Percentiles rank a stretch among this genome's conserved stretches.
These are phyloP conservation scores for Sordariomycetes sp. DNA, from an alignment of 2,329 filamentous ascomycete genomes.

Conservation along the genomic window DNA sequence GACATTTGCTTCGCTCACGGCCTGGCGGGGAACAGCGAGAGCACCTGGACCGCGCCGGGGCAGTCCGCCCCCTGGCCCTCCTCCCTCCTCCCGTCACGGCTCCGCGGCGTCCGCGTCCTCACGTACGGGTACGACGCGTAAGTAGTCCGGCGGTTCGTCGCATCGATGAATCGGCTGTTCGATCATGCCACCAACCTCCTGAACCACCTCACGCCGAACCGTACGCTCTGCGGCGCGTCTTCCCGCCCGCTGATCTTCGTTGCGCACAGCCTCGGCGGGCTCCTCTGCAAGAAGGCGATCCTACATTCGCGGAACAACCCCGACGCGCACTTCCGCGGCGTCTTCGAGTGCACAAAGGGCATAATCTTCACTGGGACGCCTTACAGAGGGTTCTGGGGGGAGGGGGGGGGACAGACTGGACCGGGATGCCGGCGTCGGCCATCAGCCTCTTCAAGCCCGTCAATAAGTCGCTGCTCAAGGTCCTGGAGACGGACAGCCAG, in stretches of 20 bases:
- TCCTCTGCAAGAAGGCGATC: slow-evolving; percentile 23
- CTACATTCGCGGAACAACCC: slow-evolving; percentile 15
- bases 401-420: no score
- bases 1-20: slow-evolving; percentile 25
- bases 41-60: slow-evolving; percentile 20
- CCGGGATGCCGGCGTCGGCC: slow-evolving; percentile 4
- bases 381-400: slow-evolving; percentile 19
- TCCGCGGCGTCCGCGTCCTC: slow-evolving; percentile 19
- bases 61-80: slow-evolving; percentile 18
- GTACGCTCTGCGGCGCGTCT: slow-evolving; percentile 8
- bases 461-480: slow-evolving; percentile 15
- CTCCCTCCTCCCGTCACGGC: slow-evolving; percentile 15
- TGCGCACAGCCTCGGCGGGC: slow-evolving; percentile 22
- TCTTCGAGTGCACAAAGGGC: slow-evolving; percentile 14
- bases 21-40: slow-evolving; percentile 21
- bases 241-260: slow-evolving; percentile 20
- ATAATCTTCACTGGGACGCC: slow-evolving; percentile 25
- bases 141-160: slow-evolving; percentile 7
- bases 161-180: slow-evolving; percentile 12
- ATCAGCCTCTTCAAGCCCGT: slow-evolving; percentile 10
- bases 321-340: slow-evolving; percentile 13
- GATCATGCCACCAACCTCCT: slow-evolving; percentile 18
- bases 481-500: slow-evolving; percentile 14
- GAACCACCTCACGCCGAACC: slow-evolving; percentile 12
- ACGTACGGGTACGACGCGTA: slow-evolving; percentile 26